These are phyloP conservation scores for Botrytis fabae DNA, from an alignment of 2,329 filamentous ascomycete genomes.

Conservation along the genomic window DNA sequence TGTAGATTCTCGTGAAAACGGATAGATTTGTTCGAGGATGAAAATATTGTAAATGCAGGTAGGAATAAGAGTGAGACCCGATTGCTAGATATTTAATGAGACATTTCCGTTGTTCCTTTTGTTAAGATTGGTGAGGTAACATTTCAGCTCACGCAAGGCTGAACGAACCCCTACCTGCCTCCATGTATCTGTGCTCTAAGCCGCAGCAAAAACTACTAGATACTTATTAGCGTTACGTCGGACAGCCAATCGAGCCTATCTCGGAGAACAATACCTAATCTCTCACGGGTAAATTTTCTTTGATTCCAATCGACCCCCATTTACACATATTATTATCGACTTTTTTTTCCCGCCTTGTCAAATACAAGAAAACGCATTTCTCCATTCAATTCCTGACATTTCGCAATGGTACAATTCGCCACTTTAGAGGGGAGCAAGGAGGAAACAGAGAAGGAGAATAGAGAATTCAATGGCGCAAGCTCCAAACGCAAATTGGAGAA, in stretches of 20 bases:
- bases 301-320: not conserved
- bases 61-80: not conserved
- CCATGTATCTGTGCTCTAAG: not conserved
- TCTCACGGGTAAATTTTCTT: slow-evolving; percentile 13
- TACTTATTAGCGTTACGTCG: not conserved
- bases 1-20: not conserved
- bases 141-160: not conserved
- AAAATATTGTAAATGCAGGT: not conserved
- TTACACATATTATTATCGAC: not conserved
- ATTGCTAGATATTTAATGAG: not conserved
- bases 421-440: slow-evolving; percentile 23
- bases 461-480: slow-evolving; percentile 6
- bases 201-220: not conserved
- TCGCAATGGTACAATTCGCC: slow-evolving; percentile 35
- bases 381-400: not conserved
- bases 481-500: slow-evolving; percentile 20
- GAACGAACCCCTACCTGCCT: not conserved
- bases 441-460: slow-evolving; percentile 15
- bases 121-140: not conserved
- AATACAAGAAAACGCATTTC: not conserved
- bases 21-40: not conserved
- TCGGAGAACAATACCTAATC: not conserved
- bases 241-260: not conserved
- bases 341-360: not conserved
- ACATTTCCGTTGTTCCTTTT: not conserved